A percentile compares a stretch with the other conserved stretches of the same genome.
Conservation (phyloP, 129 eudicot genomes). For the Centella asiatica region DNA sequence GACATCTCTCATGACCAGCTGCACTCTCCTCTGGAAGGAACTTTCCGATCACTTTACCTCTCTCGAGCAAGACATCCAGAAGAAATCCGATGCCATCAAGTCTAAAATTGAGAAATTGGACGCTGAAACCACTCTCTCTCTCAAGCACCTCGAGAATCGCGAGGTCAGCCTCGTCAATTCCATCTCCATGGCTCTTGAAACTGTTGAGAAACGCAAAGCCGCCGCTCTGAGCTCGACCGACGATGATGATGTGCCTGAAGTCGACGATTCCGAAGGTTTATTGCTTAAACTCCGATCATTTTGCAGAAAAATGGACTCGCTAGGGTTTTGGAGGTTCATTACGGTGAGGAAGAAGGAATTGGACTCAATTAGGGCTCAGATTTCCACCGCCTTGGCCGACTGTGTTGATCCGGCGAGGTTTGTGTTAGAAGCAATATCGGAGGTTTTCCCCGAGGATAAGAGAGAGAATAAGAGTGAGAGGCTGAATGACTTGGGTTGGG, state of each 20-base stretch:
- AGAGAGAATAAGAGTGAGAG: slow-evolving; percentile 28
- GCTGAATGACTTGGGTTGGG: slow-evolving; percentile 82
- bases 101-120: slow-evolving; percentile 47
- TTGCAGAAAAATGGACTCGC: slow-evolving; percentile 46
- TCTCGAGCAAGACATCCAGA: slow-evolving; percentile 52
- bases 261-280: slow-evolving; percentile 56
- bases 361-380: slow-evolving; percentile 39
- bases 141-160: slow-evolving; percentile 44
- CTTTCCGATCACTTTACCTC: slow-evolving; percentile 86
- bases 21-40: slow-evolving; percentile 98
- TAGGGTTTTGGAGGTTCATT: slow-evolving; percentile 67
- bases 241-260: slow-evolving; percentile 23
- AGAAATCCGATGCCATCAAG: slow-evolving; percentile 56
- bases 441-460: slow-evolving; percentile 81
- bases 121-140: slow-evolving; percentile 41
- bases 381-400: slow-evolving; percentile 50
- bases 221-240: slow-evolving; percentile 25
- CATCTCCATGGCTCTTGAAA: slow-evolving; percentile 40
- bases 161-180: slow-evolving; percentile 55
- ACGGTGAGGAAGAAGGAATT: slow-evolving; percentile 67
- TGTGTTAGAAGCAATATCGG: slow-evolving; percentile 75
- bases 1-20: slow-evolving; percentile 87
- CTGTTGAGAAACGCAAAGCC: slow-evolving; percentile 36
- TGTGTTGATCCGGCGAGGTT: slow-evolving; percentile 90
- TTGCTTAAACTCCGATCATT: slow-evolving; percentile 32